phyloP scores from a whole-genome alignment of 371 early-diverging fungal species.

The Amoeboaphelidium occidentale region DNA sequence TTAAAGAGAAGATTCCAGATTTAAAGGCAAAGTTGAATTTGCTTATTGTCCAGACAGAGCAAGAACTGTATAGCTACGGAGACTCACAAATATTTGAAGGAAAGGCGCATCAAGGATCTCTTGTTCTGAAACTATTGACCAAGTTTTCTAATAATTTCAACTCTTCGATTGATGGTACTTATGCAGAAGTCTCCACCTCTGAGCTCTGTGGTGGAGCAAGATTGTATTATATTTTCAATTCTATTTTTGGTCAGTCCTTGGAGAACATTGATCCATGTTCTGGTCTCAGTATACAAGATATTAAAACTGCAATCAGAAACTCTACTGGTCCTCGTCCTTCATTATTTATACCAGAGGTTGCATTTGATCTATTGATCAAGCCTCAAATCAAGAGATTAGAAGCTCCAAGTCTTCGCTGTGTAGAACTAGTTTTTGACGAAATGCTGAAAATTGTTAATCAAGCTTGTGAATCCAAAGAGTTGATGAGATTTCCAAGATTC shows the following conservation, averaged over 20 bases:
- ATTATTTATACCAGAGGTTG: constrained; percentile 69
- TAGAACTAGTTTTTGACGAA: constrained; percentile 67
- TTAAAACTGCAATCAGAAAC: constrained; percentile 70
- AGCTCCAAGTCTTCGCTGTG: constrained; percentile 54
- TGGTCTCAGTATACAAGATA: constrained; percentile 39
- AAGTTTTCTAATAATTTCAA: constrained; percentile 53
- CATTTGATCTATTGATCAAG: constrained; percentile 64
- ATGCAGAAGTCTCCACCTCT: constrained; percentile 7
- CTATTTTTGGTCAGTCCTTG: constrained; percentile 48
- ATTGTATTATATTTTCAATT: constrained; percentile 69
- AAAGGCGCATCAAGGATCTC: constrained; percentile 30
- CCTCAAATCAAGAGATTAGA: constrained; percentile 53
- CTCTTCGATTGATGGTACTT: constrained; percentile 51
- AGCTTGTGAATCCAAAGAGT: constrained; percentile 15
- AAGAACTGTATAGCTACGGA: constrained; percentile 47
- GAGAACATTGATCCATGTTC: constrained; percentile 40
- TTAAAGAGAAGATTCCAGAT: constrained; percentile 51
- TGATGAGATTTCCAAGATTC: constrained; percentile 50
- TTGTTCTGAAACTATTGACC: constrained; percentile 48
- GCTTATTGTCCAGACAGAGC: constrained; percentile 47
- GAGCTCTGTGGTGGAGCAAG: constrained; percentile 49
- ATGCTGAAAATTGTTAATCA: constrained; percentile 33
- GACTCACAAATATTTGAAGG: constrained; percentile 24
- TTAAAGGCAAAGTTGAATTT: constrained; percentile 52
- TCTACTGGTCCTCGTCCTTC: constrained; percentile 61